phyloP scores from a whole-genome alignment of 2,329 filamentous ascomycete genomes.

The Phialophora macrospora region DNA sequence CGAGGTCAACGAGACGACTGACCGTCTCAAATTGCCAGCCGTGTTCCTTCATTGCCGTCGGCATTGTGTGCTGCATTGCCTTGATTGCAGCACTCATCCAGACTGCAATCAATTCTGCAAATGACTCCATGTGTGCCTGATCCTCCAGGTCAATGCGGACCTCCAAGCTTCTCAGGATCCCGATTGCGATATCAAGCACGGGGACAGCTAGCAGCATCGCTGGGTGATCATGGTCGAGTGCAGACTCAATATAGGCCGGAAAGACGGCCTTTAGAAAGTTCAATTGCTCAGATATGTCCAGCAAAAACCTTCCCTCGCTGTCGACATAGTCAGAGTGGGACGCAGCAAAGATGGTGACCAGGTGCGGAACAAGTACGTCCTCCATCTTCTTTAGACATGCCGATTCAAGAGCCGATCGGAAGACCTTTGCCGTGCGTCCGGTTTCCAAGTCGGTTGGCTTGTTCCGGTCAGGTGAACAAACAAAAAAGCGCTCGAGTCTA shows the following conservation, averaged over 20 bases:
- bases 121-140: slow-evolving; percentile 26
- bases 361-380: slow-evolving; percentile 7
- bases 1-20: slow-evolving; percentile 16
- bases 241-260: slow-evolving; percentile 26
- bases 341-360: slow-evolving; percentile 24
- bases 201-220: slow-evolving; percentile 12
- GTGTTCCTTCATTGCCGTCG: not conserved
- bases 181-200: slow-evolving; percentile 12
- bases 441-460: not conserved
- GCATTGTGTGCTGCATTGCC: slow-evolving; percentile 13
- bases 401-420: slow-evolving; percentile 22
- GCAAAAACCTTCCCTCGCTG: slow-evolving; percentile 21
- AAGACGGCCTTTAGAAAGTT: slow-evolving; percentile 33
- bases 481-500: slow-evolving; percentile 26
- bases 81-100: slow-evolving; percentile 21
- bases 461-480: not conserved
- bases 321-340: slow-evolving; percentile 24
- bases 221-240: slow-evolving; percentile 12
- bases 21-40: slow-evolving; percentile 15
- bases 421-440: slow-evolving; percentile 14
- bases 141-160: slow-evolving; percentile 28
- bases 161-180: slow-evolving; percentile 21
- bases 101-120: slow-evolving; percentile 19
- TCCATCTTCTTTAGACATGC: slow-evolving; percentile 8
- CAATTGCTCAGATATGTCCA: slow-evolving; percentile 29